Percentiles rank a stretch among this genome's conserved stretches.
Conservation (phyloP, 495 filamentous ascomycete genomes). For the Aspergillus ostianus region DNA sequence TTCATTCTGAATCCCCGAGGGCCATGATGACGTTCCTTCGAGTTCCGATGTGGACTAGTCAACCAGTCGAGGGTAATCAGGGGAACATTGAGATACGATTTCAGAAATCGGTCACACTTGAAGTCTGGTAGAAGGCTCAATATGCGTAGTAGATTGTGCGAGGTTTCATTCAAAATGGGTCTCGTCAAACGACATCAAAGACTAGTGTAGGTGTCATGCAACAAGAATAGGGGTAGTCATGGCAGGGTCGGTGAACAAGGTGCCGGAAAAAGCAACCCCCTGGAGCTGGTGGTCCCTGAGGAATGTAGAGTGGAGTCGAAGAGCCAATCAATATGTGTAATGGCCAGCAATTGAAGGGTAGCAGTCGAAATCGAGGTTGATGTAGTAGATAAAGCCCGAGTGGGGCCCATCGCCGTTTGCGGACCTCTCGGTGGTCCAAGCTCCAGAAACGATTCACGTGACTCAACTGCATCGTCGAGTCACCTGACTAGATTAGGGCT, state of each 20-base stretch:
- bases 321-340: not conserved
- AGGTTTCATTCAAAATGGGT: not conserved
- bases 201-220: not conserved
- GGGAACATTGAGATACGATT: not conserved
- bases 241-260: not conserved
- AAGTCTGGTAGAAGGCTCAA: not conserved
- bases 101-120: not conserved
- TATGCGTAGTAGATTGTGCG: not conserved
- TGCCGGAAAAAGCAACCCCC: not conserved
- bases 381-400: not conserved
- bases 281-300: not conserved
- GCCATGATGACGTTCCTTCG: too few species aligned
- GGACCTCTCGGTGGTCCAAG: slow-evolving; percentile 7
- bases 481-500: slow-evolving; percentile 19
- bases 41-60: not conserved
- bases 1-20: not conserved
- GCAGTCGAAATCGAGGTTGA: not conserved
- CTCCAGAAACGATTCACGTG: not conserved
- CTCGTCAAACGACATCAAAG: not conserved
- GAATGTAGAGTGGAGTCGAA: not conserved
- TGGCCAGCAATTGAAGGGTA: not conserved
- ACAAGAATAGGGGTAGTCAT: not conserved
- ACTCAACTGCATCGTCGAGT: not conserved
- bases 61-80: not conserved
- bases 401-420: slow-evolving; percentile 21